Base-by-base conservation (phyloP, 148 eudicot species). In the Salicornia ramosissima region DNA sequence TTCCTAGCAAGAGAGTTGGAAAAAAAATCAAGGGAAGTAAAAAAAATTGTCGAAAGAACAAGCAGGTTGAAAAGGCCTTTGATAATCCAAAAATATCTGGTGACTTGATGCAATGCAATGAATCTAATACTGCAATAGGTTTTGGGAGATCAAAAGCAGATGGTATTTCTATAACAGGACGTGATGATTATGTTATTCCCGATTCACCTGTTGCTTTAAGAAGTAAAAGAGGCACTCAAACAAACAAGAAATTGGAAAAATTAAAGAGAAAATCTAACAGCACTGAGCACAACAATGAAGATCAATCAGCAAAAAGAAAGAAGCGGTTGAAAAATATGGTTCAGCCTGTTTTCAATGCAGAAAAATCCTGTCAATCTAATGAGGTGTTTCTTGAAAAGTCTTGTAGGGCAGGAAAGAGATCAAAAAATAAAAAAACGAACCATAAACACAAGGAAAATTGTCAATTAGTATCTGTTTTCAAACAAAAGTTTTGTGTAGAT, bases 41-140 rank as follows among this genome's bases (percentile, higher is more conserved):
- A 68, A 67, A 39, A 42, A 85, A 82, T 74, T 77, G 78, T 65
- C 71, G 30, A 34, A 84, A 75, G 84, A 72, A 59, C 71, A 61
- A 33, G 39, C 67, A 39, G 53, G 66, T 8, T 65, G 57, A 47
- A 57, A 78, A 61, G 53, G 57, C 8, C 58, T 51, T 25, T 71
- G 59, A 19, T 61, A 75, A 46, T 53, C 64, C 74, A 69, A 64
- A 59, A 64, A 57, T 70, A 36, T 21, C 45, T 7, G 45, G 18
- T 26, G 46, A 40, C 10, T 42, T 45, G 5, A 47, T 68, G 54
- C 70, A 36, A 70, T 67, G 65, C 58, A 72, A 67, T 28, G 57
- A 43, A 60, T 2, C 51, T 50, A 69, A 46, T 25, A 33, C 8
- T 54, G 60, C 68, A 22, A n/a, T 26, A 7, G 60, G 36, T 69